These are phyloP conservation scores for Pythium dissotocum DNA, from an alignment of 352 stramenopile species.

Conservation along the genomic window DNA sequence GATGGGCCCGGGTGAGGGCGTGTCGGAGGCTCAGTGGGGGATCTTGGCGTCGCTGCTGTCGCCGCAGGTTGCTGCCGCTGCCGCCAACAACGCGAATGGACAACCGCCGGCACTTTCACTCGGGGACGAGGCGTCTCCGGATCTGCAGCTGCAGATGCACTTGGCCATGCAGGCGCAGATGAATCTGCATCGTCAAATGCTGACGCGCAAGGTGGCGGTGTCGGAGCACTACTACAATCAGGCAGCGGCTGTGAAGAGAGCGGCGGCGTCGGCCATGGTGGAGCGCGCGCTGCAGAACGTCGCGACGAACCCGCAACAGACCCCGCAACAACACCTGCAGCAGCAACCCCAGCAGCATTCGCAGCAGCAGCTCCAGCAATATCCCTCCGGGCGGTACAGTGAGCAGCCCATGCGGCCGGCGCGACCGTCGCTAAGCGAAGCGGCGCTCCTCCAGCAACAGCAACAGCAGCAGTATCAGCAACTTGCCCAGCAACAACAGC, in stretches of 20 bases:
- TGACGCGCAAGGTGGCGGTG: conserved; percentile 81
- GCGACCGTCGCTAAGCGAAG: conserved; percentile 12
- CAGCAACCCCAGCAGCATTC: background rate
- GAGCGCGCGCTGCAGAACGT: conserved; percentile 26
- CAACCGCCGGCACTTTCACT: conserved; percentile 42
- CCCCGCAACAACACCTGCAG: background rate
- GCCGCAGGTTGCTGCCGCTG: conserved; percentile 39
- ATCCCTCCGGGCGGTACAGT: background rate
- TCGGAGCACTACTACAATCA: conserved; percentile 52
- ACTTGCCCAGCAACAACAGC: conserved; percentile 9
- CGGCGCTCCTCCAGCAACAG: conserved; percentile 4
- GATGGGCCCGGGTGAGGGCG: background rate
- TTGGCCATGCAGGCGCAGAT: conserved; percentile 88
- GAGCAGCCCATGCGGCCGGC: conserved; percentile 8
- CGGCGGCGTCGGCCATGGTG: conserved; percentile 23
- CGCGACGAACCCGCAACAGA: background rate
- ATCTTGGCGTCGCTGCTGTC: conserved; percentile 78
- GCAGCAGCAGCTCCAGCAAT: background rate
- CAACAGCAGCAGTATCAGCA: conserved; percentile 16
- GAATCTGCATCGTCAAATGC: conserved; percentile 85
- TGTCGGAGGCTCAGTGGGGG: conserved; percentile 73
- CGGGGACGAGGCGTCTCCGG: conserved; percentile 39
- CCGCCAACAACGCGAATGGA: background rate
- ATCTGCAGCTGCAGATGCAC: conserved; percentile 85
- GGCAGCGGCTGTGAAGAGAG: conserved; percentile 19